phyloP scores from a whole-genome alignment of 148 eudicot genomes.

The Agrostemma githago region DNA sequence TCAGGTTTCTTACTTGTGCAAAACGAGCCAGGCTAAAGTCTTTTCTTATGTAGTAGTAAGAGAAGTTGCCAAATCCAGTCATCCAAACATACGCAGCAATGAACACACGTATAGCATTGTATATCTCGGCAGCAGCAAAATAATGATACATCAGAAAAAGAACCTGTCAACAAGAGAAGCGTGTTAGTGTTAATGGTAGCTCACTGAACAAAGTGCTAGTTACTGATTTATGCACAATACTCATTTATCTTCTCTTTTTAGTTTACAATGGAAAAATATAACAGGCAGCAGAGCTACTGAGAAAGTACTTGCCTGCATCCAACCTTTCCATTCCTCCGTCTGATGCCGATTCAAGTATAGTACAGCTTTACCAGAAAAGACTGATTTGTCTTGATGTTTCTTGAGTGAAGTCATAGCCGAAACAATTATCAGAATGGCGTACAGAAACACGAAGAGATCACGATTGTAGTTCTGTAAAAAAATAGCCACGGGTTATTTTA shows the following conservation, averaged over 20 bases:
- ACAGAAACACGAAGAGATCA: slow-evolving; percentile 82
- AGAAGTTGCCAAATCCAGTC: slow-evolving; percentile 98
- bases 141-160: slow-evolving; percentile 89
- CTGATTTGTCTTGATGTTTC: slow-evolving; percentile 86
- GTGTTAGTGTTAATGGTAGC: slow-evolving; percentile 18
- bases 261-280: slow-evolving; percentile 2
- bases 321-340: slow-evolving; percentile 98
- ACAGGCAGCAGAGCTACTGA: not conserved
- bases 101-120: slow-evolving; percentile 91
- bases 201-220: not conserved
- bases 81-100: slow-evolving; percentile 99
- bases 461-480: slow-evolving; percentile 82
- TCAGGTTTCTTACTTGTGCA: slow-evolving; percentile 49
- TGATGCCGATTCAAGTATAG: slow-evolving; percentile 93
- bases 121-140: slow-evolving; percentile 91
- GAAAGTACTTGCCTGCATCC: slow-evolving; percentile 81
- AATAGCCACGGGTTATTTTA: slow-evolving; percentile 11
- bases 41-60: slow-evolving; percentile 87
- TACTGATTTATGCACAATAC: not conserved
- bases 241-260: not conserved
- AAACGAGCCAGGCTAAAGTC: slow-evolving; percentile 87
- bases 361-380: slow-evolving; percentile 76
- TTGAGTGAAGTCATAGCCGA: slow-evolving; percentile 80
- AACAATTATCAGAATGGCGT: slow-evolving; percentile 65
- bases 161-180: slow-evolving; percentile 46